These are phyloP conservation scores for Aspergillus steynii DNA, from an alignment of 495 filamentous ascomycete species.

Conservation along the genomic window DNA sequence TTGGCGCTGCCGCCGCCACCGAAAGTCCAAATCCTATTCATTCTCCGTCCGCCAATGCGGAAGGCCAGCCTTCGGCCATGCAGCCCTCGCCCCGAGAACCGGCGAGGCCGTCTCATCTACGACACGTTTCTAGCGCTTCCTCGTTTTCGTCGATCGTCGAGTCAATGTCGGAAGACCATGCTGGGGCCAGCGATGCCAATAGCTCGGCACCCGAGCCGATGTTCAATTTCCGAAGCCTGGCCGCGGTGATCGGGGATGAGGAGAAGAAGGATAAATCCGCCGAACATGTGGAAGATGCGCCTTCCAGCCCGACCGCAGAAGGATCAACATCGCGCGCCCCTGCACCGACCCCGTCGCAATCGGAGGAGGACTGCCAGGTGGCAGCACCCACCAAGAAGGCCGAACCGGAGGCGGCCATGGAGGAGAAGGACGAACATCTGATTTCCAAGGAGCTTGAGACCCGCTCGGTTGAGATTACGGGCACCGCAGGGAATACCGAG, in stretches of 20 bases:
- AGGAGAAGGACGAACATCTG: constrained; percentile 16
- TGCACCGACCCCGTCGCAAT: neutral
- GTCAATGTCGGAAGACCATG: constrained; percentile 53
- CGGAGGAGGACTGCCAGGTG: constrained; percentile 10
- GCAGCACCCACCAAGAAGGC: neutral
- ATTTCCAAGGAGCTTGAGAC: constrained; percentile 42
- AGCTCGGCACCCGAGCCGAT: constrained; percentile 68
- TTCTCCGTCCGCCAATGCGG: neutral
- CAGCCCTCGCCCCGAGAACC: constrained; percentile 36
- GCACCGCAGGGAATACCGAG: constrained; percentile 25
- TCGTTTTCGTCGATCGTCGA: constrained; percentile 76
- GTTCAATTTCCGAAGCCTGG: constrained; percentile 90
- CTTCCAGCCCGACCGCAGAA: constrained; percentile 16
- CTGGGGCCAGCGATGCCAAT: constrained; percentile 43
- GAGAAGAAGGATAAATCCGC: constrained; percentile 48
- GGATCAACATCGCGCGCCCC: constrained; percentile 26
- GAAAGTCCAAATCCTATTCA: constrained; percentile 5
- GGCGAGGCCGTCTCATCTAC: constrained; percentile 63
- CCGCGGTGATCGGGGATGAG: constrained; percentile 76
- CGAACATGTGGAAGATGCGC: constrained; percentile 46
- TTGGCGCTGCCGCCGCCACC: constrained; percentile 4
- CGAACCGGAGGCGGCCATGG: constrained; percentile 16
- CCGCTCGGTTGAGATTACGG: constrained; percentile 40
- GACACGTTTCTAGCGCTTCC: constrained; percentile 80
- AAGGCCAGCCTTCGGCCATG: constrained; percentile 14